A percentile compares a stretch with the other conserved stretches of the same genome.
phyloP scores from a whole-genome alignment of 2,329 filamentous ascomycete genomes.

The Talaromyces sp. region DNA sequence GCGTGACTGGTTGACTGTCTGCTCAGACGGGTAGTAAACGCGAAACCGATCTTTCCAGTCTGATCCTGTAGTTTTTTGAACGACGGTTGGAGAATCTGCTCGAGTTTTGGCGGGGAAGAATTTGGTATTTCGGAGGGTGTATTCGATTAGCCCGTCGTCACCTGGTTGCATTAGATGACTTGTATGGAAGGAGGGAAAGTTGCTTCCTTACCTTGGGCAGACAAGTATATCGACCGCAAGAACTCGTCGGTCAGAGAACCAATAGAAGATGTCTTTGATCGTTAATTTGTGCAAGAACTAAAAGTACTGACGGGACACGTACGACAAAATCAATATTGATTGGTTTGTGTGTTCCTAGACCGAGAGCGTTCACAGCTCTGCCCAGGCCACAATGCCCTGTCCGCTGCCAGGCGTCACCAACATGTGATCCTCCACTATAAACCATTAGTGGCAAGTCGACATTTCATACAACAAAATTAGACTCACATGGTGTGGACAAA shows the following conservation, averaged over 20 bases:
- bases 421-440: constrained; percentile 51
- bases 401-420: constrained; percentile 39
- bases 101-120: constrained; percentile 13
- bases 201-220: constrained; percentile 47
- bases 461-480: constrained; percentile 1
- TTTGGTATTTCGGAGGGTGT: constrained; percentile 31
- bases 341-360: constrained; percentile 49
- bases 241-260: constrained; percentile 68
- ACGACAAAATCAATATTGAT: constrained; percentile 70
- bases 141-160: constrained; percentile 41
- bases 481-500: constrained; percentile 79
- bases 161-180: constrained; percentile 25
- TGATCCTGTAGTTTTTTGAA: constrained; percentile 22
- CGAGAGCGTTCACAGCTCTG: constrained; percentile 58
- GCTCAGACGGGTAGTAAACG: constrained; percentile 72
- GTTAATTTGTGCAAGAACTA: constrained; percentile 13
- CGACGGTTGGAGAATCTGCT: constrained; percentile 39
- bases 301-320: constrained; percentile 12
- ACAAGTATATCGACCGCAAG: constrained; percentile 54
- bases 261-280: constrained; percentile 65
- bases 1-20: constrained; percentile 61
- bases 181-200: background rate
- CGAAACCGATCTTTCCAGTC: constrained; percentile 52
- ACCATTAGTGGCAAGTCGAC: constrained; percentile 7
- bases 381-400: constrained; percentile 73